Conservation (phyloP, 176 grass and related monocot genomes). For the Lolium perenne region DNA sequence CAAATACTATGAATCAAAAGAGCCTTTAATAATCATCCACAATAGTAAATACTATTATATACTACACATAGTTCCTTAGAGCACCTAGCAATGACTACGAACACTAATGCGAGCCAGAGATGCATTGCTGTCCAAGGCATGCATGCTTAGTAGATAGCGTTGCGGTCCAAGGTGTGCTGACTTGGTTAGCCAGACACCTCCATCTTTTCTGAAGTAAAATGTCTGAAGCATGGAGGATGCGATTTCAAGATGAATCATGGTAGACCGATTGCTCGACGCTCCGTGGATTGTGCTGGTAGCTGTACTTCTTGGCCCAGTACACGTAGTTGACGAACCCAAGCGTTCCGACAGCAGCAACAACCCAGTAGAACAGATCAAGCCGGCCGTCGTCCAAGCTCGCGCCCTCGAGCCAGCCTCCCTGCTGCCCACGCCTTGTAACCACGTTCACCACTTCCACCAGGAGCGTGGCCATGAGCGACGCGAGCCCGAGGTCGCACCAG, state of each 20-base stretch:
- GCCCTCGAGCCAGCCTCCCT: conserved; percentile 67
- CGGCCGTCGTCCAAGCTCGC: conserved; percentile 52
- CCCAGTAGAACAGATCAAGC: conserved; percentile 71
- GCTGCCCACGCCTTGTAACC: conserved; percentile 42
- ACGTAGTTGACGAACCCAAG: conserved; percentile 59
- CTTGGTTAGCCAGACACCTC: not conserved
- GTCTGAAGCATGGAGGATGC: not conserved
- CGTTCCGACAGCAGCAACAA: conserved; percentile 36
- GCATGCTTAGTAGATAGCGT: no score
- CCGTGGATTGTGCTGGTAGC: conserved; percentile 29
- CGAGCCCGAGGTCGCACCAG: conserved; percentile 53
- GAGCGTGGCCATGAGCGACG: conserved; percentile 51
- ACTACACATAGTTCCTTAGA: no score
- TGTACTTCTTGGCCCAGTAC: conserved; percentile 63
- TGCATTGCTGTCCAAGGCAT: no score
- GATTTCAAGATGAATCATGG: not conserved
- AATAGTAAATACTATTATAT: no score
- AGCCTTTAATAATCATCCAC: no score
- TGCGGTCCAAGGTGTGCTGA: no score
- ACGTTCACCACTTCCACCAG: conserved; percentile 48
- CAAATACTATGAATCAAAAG: no score
- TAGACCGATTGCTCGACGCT: not conserved
- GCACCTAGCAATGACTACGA: no score
- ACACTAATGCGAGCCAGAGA: no score
- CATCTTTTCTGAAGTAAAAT: not conserved